These are phyloP conservation scores for Aphanomyces astaci DNA, from an alignment of 352 stramenopile species.

Conservation along the genomic window DNA sequence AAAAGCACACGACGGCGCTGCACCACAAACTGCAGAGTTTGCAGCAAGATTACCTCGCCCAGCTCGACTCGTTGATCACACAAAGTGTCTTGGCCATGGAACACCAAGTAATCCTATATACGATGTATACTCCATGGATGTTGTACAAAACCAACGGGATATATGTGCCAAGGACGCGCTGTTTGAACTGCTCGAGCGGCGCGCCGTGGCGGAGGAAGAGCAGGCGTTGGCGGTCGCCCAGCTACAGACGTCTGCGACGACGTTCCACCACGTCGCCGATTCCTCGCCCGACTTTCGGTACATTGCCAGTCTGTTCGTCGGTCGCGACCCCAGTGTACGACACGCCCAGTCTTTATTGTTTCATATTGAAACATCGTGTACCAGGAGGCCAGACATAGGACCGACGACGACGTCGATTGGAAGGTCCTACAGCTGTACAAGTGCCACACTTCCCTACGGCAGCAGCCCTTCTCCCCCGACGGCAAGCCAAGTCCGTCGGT, in stretches of 20 bases:
- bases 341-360: too few relatives aligned
- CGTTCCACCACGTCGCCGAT: conserved; percentile 39
- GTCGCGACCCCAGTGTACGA: not conserved
- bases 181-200: conserved; percentile 43
- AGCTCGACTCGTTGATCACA: conserved; percentile 27
- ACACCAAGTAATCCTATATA: not conserved
- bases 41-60: conserved; percentile 26
- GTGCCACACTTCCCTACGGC: conserved; percentile 5
- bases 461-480: not conserved
- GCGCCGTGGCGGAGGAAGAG: conserved; percentile 36
- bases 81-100: conserved; percentile 15
- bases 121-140: too few relatives aligned
- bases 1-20: conserved; percentile 35
- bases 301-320: conserved; percentile 35
- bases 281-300: conserved; percentile 42
- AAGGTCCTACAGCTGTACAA: conserved; percentile 16
- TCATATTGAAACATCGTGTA: too few relatives aligned
- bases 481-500: not conserved
- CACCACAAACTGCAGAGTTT: conserved; percentile 34
- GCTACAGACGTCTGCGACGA: conserved; percentile 36
- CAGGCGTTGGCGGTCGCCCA: conserved; percentile 32
- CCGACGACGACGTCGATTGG: not conserved
- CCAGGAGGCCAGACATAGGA: too few relatives aligned
- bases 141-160: too few relatives aligned
- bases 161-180: conserved; percentile 5